These are phyloP conservation scores for Lentinula novae-zelandiae DNA, from an alignment of 1,284 basidiomycete species.

Conservation along the genomic window DNA sequence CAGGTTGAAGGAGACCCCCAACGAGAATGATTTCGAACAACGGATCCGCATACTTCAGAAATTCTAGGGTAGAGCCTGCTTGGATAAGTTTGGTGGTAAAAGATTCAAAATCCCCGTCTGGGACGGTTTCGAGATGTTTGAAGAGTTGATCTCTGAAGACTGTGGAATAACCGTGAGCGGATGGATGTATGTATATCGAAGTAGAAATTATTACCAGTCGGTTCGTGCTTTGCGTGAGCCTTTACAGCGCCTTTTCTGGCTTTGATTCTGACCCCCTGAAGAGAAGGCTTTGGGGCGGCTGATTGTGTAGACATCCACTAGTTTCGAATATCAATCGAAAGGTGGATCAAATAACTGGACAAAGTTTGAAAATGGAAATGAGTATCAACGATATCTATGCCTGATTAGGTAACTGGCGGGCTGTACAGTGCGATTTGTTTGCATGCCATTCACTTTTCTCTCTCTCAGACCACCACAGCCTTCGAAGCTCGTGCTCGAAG, in stretches of 20 bases:
- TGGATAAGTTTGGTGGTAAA: slow-evolving; percentile 84
- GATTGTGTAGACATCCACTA: slow-evolving; percentile 87
- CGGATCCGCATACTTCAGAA: slow-evolving; percentile 92
- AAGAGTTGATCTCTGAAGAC: slow-evolving; percentile 95
- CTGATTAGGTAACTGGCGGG: not conserved
- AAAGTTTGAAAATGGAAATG: not conserved
- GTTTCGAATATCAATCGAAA: slow-evolving; percentile 16
- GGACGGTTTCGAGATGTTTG: slow-evolving; percentile 88
- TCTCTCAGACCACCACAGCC: not conserved
- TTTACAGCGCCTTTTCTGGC: slow-evolving; percentile 85
- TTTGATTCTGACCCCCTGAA: slow-evolving; percentile 86
- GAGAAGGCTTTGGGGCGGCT: slow-evolving; percentile 76
- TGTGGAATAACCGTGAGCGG: slow-evolving; percentile 27
- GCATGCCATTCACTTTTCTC: not conserved
- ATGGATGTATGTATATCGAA: slow-evolving; percentile 10
- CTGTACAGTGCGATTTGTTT: not conserved
- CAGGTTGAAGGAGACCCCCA: slow-evolving; percentile 93
- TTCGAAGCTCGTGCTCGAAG: not conserved
- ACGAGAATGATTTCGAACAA: slow-evolving; percentile 94
- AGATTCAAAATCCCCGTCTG: slow-evolving; percentile 78
- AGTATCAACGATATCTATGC: not conserved
- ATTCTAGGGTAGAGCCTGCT: slow-evolving; percentile 89
- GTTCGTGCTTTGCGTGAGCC: slow-evolving; percentile 87
- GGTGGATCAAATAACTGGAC: not conserved
- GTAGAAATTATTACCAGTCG: slow-evolving; percentile 44